These are phyloP conservation scores for Colletotrichum kahawae DNA, from an alignment of 2,329 filamentous ascomycete genomes.

Conservation along the genomic window DNA sequence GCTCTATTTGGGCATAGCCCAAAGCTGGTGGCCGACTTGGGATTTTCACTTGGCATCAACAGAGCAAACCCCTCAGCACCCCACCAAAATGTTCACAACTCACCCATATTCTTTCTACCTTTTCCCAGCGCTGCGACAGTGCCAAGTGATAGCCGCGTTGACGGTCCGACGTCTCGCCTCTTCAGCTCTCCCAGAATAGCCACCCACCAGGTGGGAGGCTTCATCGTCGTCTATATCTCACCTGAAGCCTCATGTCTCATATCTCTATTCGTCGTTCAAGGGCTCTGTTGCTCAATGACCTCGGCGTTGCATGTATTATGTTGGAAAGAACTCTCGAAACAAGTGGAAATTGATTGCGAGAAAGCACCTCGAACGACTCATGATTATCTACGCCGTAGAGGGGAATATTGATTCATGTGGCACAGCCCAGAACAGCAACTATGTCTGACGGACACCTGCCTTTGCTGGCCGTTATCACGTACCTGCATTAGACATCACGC, in stretches of 20 bases:
- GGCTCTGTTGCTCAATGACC: not conserved
- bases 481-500: not conserved
- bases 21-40: not conserved
- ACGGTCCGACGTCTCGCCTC: not conserved
- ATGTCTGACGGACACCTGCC: not conserved
- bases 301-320: not conserved
- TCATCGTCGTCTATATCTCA: not conserved
- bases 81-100: not conserved
- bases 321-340: not conserved
- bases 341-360: not conserved
- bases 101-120: not conserved
- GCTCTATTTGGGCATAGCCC: not conserved
- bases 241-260: not conserved
- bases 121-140: not conserved
- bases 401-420: not conserved
- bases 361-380: not conserved
- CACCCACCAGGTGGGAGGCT: not conserved
- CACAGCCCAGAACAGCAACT: not conserved
- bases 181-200: constrained; percentile 7
- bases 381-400: not conserved
- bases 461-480: not conserved
- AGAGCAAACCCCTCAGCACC: not conserved
- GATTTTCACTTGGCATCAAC: not conserved
- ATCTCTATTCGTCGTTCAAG: not conserved
- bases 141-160: not conserved